Evolutionary conservation across 805 yeast species (phyloP), one percentile per base, ranked within the genome.

Genomic region (Lipomyces sp.): DNA sequence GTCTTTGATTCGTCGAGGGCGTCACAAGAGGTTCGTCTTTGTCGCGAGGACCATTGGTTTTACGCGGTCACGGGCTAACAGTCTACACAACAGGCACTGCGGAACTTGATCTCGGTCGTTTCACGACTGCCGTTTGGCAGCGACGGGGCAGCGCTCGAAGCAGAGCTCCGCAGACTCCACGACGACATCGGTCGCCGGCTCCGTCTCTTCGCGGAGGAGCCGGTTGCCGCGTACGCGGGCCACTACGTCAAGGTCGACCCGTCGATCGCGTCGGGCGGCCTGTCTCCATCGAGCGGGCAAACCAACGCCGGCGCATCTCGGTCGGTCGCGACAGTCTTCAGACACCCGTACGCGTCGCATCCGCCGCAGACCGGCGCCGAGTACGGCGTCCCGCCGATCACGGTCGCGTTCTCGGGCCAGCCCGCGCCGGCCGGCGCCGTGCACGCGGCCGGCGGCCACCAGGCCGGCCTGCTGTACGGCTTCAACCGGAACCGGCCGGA

Each of bases 1-100:
- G 39, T 53, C 11, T 39, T 51, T 26, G 58, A 52, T 29, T 43
- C 58, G 13, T 39, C 45, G 7, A 39, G 51, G 34, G n/a, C 28
- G 18, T 47, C 57, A 21, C 58, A 53, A 24, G 56, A 53, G 24
- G 52, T 51, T 48, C 8, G 35, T 31, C 14, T 21, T 10, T 11
- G 19, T n/a, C n/a, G n/a, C n/a, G n/a, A n/a, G n/a, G n/a, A n/a
- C n/a, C n/a, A n/a, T n/a, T n/a, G n/a, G n/a, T n/a, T n/a, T n/a
- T n/a, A n/a, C n/a, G n/a, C n/a, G n/a, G n/a, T n/a, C n/a, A n/a
- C n/a, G 11, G 34, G 26, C 43, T 21, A 21, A 23, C 18, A 8
- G 10, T 10, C 32, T 10, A 23, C 22, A 31, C 18, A 18, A 21
- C 24, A 51, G 49, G 48, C 43, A 47, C 36, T 52, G 18, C 53